Conservation (phyloP, 352 stramenopile species). For the Globisporangium paddicum region DNA sequence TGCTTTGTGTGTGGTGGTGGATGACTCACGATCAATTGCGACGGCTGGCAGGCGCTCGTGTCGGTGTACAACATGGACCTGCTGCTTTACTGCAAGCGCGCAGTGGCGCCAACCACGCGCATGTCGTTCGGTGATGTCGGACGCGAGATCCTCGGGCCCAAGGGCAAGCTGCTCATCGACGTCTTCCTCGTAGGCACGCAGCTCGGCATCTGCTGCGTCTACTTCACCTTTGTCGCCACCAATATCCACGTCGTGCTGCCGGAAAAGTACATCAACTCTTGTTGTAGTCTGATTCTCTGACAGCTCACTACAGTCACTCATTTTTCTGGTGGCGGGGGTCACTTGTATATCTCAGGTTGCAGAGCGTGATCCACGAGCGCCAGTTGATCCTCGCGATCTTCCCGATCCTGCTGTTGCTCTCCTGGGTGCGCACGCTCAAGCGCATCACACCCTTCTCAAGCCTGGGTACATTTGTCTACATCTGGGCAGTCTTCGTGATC, state of each 20-base stretch:
- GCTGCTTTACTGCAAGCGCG: constrained; percentile 59
- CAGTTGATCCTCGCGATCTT: constrained; percentile 78
- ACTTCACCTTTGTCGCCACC: constrained; percentile 81
- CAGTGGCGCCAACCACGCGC: constrained; percentile 40
- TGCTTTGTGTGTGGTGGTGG: not conserved
- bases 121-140: constrained; percentile 79
- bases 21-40: not conserved
- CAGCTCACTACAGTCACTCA: not conserved
- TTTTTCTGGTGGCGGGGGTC: not conserved
- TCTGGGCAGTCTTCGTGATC: not conserved
- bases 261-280: constrained; percentile 25
- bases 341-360: constrained; percentile 25
- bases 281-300: not conserved
- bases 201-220: constrained; percentile 79
- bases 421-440: constrained; percentile 68
- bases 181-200: constrained; percentile 77
- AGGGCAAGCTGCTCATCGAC: constrained; percentile 68
- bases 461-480: constrained; percentile 31
- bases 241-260: constrained; percentile 78
- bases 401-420: constrained; percentile 60
- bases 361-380: constrained; percentile 57
- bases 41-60: constrained; percentile 37
- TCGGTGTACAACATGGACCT: constrained; percentile 86
- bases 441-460: constrained; percentile 74
- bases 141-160: constrained; percentile 45